Conservation (phyloP, 208 protist genomes). For the Leishmania amazonensis region DNA sequence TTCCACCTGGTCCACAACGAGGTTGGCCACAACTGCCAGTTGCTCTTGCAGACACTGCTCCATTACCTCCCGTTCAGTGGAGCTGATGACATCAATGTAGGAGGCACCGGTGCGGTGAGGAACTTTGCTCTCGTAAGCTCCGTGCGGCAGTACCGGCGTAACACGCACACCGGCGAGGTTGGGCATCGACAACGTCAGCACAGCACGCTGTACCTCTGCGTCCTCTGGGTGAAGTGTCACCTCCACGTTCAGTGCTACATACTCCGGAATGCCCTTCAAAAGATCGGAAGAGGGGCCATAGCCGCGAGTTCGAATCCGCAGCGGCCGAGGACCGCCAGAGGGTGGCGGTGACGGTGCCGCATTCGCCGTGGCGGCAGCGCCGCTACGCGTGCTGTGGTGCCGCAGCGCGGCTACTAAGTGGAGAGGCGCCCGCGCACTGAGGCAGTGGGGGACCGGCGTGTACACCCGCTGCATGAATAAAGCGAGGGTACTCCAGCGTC, state of each 20-base stretch:
- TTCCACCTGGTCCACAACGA: conserved; percentile 50
- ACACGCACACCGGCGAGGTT: conserved; percentile 51
- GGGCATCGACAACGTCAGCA: conserved; percentile 66
- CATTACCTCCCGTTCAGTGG: conserved; percentile 43
- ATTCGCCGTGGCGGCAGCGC: conserved; percentile 6
- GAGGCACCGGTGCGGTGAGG: background rate
- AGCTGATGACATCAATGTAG: conserved; percentile 13
- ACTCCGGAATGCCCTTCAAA: conserved; percentile 50
- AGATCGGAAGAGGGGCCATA: conserved; percentile 79
- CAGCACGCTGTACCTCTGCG: conserved; percentile 60
- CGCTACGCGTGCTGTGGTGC: conserved; percentile 1
- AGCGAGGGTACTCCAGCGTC: background rate
- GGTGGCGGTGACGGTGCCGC: background rate
- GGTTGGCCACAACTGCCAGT: conserved; percentile 63
- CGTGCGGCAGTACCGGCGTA: conserved; percentile 26
- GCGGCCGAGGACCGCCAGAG: conserved; percentile 5
- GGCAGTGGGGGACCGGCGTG: conserved; percentile 17
- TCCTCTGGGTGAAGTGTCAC: conserved; percentile 74
- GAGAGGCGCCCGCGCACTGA: conserved; percentile 1
- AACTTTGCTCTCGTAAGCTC: conserved; percentile 14
- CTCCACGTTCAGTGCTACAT: conserved; percentile 54
- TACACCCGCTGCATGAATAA: conserved; percentile 24
- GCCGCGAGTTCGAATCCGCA: conserved; percentile 63
- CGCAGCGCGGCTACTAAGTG: background rate
- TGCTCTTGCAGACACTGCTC: conserved; percentile 55